These are phyloP conservation scores for Tulasnella sp. DNA, from an alignment of 768 basidiomycete species.

Conservation along the genomic window DNA sequence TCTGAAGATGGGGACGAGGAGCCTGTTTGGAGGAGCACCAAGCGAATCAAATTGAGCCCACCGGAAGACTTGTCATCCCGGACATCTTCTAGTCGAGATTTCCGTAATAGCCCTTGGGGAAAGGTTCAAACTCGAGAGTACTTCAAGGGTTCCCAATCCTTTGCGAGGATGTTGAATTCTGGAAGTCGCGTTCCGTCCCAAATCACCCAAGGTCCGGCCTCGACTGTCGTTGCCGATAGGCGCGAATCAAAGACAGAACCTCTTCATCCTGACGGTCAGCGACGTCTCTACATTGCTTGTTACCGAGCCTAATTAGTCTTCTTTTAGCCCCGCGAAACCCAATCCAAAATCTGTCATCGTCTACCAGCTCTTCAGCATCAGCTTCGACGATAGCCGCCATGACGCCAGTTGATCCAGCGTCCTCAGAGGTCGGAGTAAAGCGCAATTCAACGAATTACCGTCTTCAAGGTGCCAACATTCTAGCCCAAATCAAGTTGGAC, in stretches of 20 bases:
- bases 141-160: conserved; percentile 13
- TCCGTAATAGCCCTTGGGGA: conserved; percentile 26
- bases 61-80: conserved; percentile 51
- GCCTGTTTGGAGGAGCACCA: conserved; percentile 52
- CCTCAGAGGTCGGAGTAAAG: not conserved
- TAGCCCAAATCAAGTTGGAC: conserved; percentile 81
- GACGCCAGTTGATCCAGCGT: not conserved
- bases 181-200: conserved; percentile 1
- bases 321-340: not conserved
- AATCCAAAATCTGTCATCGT: not conserved
- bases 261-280: not conserved
- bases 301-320: not conserved
- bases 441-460: conserved; percentile 47
- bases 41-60: conserved; percentile 76
- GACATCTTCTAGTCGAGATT: conserved; percentile 22
- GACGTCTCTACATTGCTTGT: no score
- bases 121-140: conserved; percentile 55
- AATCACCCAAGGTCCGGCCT: not conserved
- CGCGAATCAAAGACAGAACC: not conserved
- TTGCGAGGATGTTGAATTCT: not conserved
- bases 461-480: conserved; percentile 69
- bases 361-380: not conserved
- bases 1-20: conserved; percentile 24
- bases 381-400: conserved; percentile 13
- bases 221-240: not conserved